phyloP scores from a whole-genome alignment of 768 basidiomycete genomes.

The Amylocystis lapponica region DNA sequence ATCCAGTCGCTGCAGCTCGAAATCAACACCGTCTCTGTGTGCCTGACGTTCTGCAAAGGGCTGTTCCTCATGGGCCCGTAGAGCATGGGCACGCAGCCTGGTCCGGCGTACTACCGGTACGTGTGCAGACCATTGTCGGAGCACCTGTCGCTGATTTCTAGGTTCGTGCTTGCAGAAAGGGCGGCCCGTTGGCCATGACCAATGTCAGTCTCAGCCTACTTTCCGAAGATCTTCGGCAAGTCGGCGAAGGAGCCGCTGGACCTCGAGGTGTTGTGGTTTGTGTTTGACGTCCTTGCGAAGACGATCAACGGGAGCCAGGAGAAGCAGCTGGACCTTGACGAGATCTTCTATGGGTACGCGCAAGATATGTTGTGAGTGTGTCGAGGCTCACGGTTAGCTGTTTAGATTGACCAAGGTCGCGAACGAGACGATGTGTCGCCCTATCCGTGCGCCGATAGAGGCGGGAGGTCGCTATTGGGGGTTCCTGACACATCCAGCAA shows the following conservation, averaged over 20 bases:
- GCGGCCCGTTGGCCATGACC: constrained; percentile 86
- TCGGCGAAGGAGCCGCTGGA: constrained; percentile 84
- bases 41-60: constrained; percentile 84
- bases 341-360: constrained; percentile 81
- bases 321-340: constrained; percentile 62
- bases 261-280: constrained; percentile 54
- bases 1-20: constrained; percentile 92
- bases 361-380: too few relatives aligned
- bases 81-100: constrained; percentile 90
- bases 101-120: constrained; percentile 86
- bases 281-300: constrained; percentile 62
- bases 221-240: constrained; percentile 93
- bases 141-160: background rate
- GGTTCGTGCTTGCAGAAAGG: constrained; percentile 50
- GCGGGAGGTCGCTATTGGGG: constrained; percentile 75
- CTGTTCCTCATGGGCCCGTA: constrained; percentile 89
- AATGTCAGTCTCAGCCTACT: constrained; percentile 90
- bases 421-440: constrained; percentile 94
- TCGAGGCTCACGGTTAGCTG: background rate
- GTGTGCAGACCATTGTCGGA: constrained; percentile 9
- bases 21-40: constrained; percentile 93
- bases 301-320: constrained; percentile 67
- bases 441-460: constrained; percentile 88
- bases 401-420: constrained; percentile 91
- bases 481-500: constrained; percentile 62